A percentile compares a stretch with the other conserved stretches of the same genome.
Evolutionary conservation across 202 grass and related monocot genomes (phyloP).

Genomic region (Zoysia matrella): DNA sequence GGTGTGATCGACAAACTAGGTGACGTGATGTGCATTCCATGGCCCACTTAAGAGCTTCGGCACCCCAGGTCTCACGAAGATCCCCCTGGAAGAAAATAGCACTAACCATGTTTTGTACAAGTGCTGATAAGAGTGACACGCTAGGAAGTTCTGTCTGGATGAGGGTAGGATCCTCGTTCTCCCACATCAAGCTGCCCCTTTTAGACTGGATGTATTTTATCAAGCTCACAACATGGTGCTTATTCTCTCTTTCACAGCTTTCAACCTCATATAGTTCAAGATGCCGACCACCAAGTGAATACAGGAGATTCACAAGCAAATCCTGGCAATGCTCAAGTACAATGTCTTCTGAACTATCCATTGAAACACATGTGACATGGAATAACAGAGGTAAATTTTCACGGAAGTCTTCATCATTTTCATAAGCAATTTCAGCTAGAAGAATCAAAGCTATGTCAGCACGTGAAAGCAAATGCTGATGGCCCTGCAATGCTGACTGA

Average conservation of each 20-base stretch:
- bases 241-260: slow-evolving; percentile 88
- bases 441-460: slow-evolving; percentile 98
- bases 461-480: slow-evolving; percentile 94
- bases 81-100: slow-evolving; percentile 99
- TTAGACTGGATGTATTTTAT: slow-evolving; percentile 99
- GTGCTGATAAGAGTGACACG: slow-evolving; percentile 80
- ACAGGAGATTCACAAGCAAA: slow-evolving; percentile 95
- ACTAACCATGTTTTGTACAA: slow-evolving; percentile 97
- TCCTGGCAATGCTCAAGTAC: slow-evolving; percentile 98
- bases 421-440: slow-evolving; percentile 97
- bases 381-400: slow-evolving; percentile 96
- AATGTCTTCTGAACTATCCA: slow-evolving; percentile 99
- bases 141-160: slow-evolving; percentile 80
- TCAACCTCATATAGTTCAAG: slow-evolving; percentile 96
- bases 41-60: slow-evolving; percentile 98
- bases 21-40: slow-evolving; percentile 97
- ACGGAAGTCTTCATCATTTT: slow-evolving; percentile 98
- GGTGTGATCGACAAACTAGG: slow-evolving; percentile 87
- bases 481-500: slow-evolving; percentile 92
- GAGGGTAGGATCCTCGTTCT: slow-evolving; percentile 95
- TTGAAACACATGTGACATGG: slow-evolving; percentile 97
- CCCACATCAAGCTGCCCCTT: slow-evolving; percentile 98
- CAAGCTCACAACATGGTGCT: slow-evolving; percentile 92
- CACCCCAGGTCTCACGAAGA: slow-evolving; percentile 94
- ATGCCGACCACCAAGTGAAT: slow-evolving; percentile 92